phyloP scores from a whole-genome alignment of 331 rosid species.

The Acacia pycnantha region DNA sequence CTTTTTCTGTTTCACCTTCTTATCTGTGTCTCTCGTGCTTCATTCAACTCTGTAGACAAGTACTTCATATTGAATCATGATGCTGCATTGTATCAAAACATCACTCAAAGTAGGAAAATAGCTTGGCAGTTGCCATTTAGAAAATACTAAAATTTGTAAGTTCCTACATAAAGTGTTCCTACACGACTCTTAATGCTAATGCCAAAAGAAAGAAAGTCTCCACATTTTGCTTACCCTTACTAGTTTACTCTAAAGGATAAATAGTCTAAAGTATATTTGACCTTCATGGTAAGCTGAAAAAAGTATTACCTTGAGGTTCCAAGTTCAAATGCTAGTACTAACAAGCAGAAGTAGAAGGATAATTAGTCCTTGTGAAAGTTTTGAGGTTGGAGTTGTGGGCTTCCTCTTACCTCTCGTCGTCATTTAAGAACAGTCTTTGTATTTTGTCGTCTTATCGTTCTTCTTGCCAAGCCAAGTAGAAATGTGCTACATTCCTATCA shows the following conservation, averaged over 20 bases:
- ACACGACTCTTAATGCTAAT: background rate
- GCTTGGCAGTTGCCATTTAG: background rate
- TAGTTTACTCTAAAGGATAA: background rate
- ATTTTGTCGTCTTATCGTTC: background rate
- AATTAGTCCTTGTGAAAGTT: background rate
- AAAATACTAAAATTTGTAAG: background rate
- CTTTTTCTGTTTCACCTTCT: slow-evolving; percentile 20
- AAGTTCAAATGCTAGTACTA: background rate
- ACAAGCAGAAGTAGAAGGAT: background rate
- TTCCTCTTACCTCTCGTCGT: background rate
- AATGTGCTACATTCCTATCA: background rate
- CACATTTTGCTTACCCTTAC: background rate
- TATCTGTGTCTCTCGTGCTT: slow-evolving; percentile 10
- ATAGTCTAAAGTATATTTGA: background rate
- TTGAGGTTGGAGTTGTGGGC: background rate
- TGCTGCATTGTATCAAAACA: background rate
- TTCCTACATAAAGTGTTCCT: background rate
- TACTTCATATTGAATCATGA: background rate
- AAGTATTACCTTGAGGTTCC: background rate
- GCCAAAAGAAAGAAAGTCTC: background rate
- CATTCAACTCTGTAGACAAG: slow-evolving; percentile 4
- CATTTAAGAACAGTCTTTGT: background rate
- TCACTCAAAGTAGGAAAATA: slow-evolving; percentile 10
- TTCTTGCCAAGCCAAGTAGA: background rate
- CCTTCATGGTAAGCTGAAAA: background rate